These are phyloP conservation scores for Psilocybe mexicana DNA, from an alignment of 1,284 basidiomycete genomes.

Conservation along the genomic window DNA sequence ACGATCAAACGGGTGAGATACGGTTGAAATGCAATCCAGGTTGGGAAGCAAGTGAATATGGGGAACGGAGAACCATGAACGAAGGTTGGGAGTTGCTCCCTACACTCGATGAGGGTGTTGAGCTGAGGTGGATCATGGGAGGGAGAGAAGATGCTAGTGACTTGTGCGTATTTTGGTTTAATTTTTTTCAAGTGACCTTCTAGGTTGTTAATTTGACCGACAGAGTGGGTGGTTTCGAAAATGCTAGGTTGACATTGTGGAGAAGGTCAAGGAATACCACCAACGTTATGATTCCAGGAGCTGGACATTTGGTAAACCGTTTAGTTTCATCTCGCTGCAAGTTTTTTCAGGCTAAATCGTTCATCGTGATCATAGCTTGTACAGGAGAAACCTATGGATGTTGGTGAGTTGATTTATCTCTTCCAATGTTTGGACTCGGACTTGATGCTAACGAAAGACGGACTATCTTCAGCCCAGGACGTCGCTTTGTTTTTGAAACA, in stretches of 20 bases:
- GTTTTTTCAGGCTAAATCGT: not conserved
- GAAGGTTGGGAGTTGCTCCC: conserved; percentile 27
- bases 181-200: not conserved
- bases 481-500: conserved; percentile 20
- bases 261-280: conserved; percentile 24
- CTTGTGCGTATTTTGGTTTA: conserved; percentile 14
- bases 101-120: conserved; percentile 23
- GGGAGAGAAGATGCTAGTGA: conserved; percentile 22
- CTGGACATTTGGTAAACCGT: conserved; percentile 26
- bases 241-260: conserved; percentile 24
- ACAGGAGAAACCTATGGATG: conserved; percentile 27
- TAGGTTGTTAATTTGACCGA: not conserved
- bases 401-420: conserved; percentile 17
- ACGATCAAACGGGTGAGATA: conserved; percentile 20
- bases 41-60: conserved; percentile 25
- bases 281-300: conserved; percentile 27
- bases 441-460: not conserved
- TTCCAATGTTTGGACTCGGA: not conserved
- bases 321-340: not conserved
- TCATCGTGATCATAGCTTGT: conserved; percentile 18
- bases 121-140: conserved; percentile 28
- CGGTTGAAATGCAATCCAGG: conserved; percentile 23
- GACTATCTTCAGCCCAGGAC: conserved; percentile 18
- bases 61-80: conserved; percentile 23
- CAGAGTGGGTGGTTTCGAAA: conserved; percentile 27